Base-by-base conservation (phyloP, 2,329 filamentous ascomycete species). In the Pseudopithomyces chartarum region DNA sequence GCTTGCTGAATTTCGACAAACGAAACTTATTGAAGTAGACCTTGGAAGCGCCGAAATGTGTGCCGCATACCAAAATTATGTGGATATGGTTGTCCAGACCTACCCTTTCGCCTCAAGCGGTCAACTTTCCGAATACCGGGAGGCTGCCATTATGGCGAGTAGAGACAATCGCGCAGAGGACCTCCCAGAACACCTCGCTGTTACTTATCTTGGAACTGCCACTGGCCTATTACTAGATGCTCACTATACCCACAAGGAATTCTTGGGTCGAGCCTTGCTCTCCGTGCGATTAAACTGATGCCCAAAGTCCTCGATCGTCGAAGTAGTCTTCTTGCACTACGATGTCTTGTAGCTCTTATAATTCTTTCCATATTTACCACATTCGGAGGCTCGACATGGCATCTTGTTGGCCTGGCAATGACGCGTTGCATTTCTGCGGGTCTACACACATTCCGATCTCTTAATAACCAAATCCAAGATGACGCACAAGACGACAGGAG, bases 311-410 rank as follows among this genome's bases (percentile, higher is more conserved):
- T 58, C 15, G 48, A 58, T 42, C 19, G 48, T 22, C 39, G 40
- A 5, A 47, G 51, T 3, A 39, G 45, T 29, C 20, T 50, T 7
- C 26, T 36, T 12, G 54, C 55, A 20, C 40, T 58, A 20, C 29
- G 32, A 7, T 58, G 56, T 22, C n/a, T 58, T 13, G 49, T 48
- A 12, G 52, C 56, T 13, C 40, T 58, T 10, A 53, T 51, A 6
- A 52, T 59, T 7, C 49, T 55, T 22, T 61, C 57, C 2, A 15
- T 57, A 1, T 59, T 51, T 34, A 61, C 59, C 6, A 40, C 54
- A 3, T 47, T 47, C 26, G 57, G 59, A 33, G 59, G 59, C 13
- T 61, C 59, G 5, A 55, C 57, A 19, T 59, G 59, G 59, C 59
- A 61, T 52, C 36, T 61, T 4, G 44, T 61, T 33, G 59, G 57